Base-by-base conservation (phyloP, 176 grass and related monocot genomes). In the Oryza officinalis region DNA sequence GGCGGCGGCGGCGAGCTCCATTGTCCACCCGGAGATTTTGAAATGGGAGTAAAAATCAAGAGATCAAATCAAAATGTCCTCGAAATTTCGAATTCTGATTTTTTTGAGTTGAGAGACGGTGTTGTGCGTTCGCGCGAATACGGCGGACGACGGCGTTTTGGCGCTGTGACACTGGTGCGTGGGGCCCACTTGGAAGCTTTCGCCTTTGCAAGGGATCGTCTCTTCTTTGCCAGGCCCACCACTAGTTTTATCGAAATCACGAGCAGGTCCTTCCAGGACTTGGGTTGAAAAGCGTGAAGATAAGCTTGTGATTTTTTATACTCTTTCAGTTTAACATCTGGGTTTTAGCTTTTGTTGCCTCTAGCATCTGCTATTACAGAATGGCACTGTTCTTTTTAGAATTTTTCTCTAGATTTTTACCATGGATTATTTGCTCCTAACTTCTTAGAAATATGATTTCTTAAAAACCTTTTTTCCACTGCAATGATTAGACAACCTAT, bases 111-210 rank as follows among this genome's bases (percentile, higher is more conserved):
- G n/a, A 13, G 44, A 46, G 10, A 25, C 13, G 43, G 31, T 3
- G 27, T 28, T 79, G 57, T 17, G 57, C 33, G 15, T 80, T 68
- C 65, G 38, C 76, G 76, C 23, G 60, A 78, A 78, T 18, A 15
- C 38, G 23, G 60, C 14, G 76, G 76, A 20, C 25, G 76, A 65
- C 8, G 60, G 31, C 23, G 41, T 28, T 3, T 47, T 80, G 13
- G 26, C 2, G 2, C 26, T 47, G 40, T 30, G 63, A 4, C 37
- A 6, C 63, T 46, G 63, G 2, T 1, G 6, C 15, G 63, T 45
- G 77, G 40, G 75, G 18, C 72, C 72, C 46, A 18, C 14, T 8
- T 8, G 12, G 28, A 49, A 44, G 64, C 18, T 23, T 47, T 65
- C 37, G 26, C 28, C 5, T 67, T 22, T 20, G 43, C 27, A 67